Base-by-base conservation (phyloP, 169 alveolate genomes). In the Theileria orientalis region DNA sequence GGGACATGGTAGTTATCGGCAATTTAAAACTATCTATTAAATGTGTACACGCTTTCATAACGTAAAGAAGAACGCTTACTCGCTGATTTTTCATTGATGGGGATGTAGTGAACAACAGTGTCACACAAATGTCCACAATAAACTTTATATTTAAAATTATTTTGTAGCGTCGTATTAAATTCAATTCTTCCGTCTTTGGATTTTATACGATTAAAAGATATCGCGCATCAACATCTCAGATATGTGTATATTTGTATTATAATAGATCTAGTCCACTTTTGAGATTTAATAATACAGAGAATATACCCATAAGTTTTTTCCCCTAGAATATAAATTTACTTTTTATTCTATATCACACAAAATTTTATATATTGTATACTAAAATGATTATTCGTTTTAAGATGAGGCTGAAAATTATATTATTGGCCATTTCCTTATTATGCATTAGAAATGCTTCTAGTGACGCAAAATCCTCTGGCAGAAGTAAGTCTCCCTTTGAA, bases 71-170 rank as follows among this genome's bases (percentile, higher is more conserved):
- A n/a, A n/a, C n/a, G n/a, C n/a, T n/a, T 37, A 9, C 9, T 37
- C 9, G 16, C 8, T 23, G 37, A 56, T 2, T 56, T 56, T 56
- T 25, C 66, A 62, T 62, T 42, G 72, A 33, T 62, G 72, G 72
- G 72, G 72, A 62, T 62, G 23, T 42, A 62, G 57, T 42, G 72
- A 62, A n/a, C 30, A 25, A 35, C 72, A 35, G 29, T 51, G 54
- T 40, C 51, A 32, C 56, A 62, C 69, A n/a, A 62, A 44, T 16
- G 72, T 23, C 51, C 57, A 62, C 72, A 62, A 13, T 33, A 3
- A 30, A 2, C 23, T 8, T 33, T 62, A 40, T 44, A 62, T 62
- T 62, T 42, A 5, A 62, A 6, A 62, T 30, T 62, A 62, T 62
- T 42, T 62, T 62, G 44, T 35, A 30, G 14, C 11, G 27, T 35